Evolutionary conservation across 176 grass and related monocot species (phyloP), one percentile per base, ranked within the genome.

Genomic region (Puccinellia tenuiflora): DNA sequence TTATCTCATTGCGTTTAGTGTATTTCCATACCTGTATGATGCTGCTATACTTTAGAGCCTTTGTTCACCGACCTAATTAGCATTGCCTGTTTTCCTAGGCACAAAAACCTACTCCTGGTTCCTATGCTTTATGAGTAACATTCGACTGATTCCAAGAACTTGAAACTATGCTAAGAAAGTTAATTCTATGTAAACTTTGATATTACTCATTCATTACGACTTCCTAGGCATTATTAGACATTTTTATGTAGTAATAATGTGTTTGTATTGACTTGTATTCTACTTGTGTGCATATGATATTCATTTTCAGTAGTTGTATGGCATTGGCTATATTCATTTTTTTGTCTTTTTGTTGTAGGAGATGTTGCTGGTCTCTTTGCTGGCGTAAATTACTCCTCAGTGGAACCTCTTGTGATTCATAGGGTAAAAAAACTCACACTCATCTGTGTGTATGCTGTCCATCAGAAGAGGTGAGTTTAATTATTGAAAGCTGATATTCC

Each of bases 381-480:
- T 88, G 96, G 89, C 26, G 53, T 5, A 15, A 51, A 89, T 70
- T 84, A 90, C 60, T 85, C 79, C 70, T 89, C 79, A 78, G 86
- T 85, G 81, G 81, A 85, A 89, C 62, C 75, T 62, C 61, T 89
- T 33, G 87, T 87, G 35, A 78, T 86, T 73, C 87, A 88, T 73
- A 93, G 93, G 48, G 83, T 99, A 68, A 99, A 96, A 88, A 99
- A 87, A 51, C 84, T 99, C 85, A 67, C 81, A 46, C 89, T 88
- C 73, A 85, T 91, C 76, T 99, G 93, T 72, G 77, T 94, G 56
- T 78, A 90, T 86, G 93, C 96, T 42, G 70, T 99, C 25, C 86
- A 87, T 59, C 80, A 90, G 29, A 96, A 96, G 85, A 90, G 96
- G 96, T 86, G 75, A 76, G 83, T 78, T 29, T 7, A 78, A 66